Base-by-base conservation (phyloP, 2,329 filamentous ascomycete species). In the Blastomyces percursus region DNA sequence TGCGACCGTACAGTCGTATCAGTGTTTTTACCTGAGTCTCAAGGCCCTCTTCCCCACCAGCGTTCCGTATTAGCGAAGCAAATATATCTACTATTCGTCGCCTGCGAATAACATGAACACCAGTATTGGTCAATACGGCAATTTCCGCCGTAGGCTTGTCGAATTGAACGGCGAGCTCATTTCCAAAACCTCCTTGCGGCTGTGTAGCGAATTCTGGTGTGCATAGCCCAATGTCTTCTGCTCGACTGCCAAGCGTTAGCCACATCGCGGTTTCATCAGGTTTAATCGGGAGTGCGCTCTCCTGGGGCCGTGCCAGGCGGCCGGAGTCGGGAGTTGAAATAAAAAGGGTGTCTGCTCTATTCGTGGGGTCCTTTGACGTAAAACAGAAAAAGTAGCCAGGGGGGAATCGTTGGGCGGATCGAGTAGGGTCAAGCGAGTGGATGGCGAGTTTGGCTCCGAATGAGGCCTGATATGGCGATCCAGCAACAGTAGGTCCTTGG, bases 121-220 rank as follows among this genome's bases (percentile, higher is more conserved):
- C 94, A 16, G 85, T 91, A 69, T 94, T 96, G 40, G 94, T 97
- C 61, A 99, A 81, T 56, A 99, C 85, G 0, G 93, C 94, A 66
- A 97, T 86, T 71, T 99, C 93, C 59, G 88, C 86, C 0, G 88
- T 83, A 0, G 86, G 80, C 64, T 89, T 82, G 70, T 99, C 94
- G 69, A 94, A 99, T 69, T 99, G 95, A n/a, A 96, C 88, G 1
- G 94, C 91, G 62, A 97, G 80, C 76, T 99, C 94, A 69, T 99
- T 99, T 12, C 93, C 92, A 70, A 96, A 97, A 0, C 92, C 93
- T 27, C 85, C 72, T 0, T 90, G 89, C 32, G 84, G 83, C 12
- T 77, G 77, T 0, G 86, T 82, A 11, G 89, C 88, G 19, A 85
- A 82, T 68, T 91, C 93, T 58, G 83, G 82, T 0, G 88, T 90